Base-by-base conservation (phyloP, 73 alveolate species). In the Tetrahymena malaccensis region DNA sequence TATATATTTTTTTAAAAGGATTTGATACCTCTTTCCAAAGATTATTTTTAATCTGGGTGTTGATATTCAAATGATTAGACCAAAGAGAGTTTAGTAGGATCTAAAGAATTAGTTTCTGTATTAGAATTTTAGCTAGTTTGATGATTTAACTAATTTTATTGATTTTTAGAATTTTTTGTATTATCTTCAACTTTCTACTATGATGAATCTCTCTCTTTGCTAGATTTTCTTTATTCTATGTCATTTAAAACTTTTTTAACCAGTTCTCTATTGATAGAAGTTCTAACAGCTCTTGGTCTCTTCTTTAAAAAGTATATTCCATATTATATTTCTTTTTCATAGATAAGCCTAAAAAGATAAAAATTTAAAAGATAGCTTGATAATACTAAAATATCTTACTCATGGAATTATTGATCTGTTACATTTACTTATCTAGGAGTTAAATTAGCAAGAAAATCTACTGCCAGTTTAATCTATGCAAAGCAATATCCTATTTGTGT, bases 231-330 rank as follows among this genome's bases (percentile, higher is more conserved):
- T 70, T 70, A 33, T 31, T 70, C 89, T 1, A 70, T 70, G 8
- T 70, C 89, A n/a, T 70, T 70, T 31, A 70, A 70, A 19, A 70
- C 37, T 31, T 70, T 70, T 83, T 94, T 85, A 22, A 94, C 93
- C 85, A 43, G 21, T 25, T 94, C 85, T 85, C 93, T 85, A 84
- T 85, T 85, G 27, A 84, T 84, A 6, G 96, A 38, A 84, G 83
- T 40, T 85, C 96, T 94, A 25, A 85, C 96, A 37, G 96, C 93
- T 43, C 96, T 84, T 43, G 93, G 93, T 94, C 96, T 94, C 93
- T 85, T 94, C 83, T 94, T 94, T 34, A 94, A 94, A 43, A 85
- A 94, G 44, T 94, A 94, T 13, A 94, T 94, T 22, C 96, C 96
- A 94, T 94, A 94, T 43, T 89, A 43, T n/a, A 94, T 94, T 35